These are phyloP conservation scores for Phytophthora sp. DNA, from an alignment of 352 stramenopile genomes.

Conservation along the genomic window DNA sequence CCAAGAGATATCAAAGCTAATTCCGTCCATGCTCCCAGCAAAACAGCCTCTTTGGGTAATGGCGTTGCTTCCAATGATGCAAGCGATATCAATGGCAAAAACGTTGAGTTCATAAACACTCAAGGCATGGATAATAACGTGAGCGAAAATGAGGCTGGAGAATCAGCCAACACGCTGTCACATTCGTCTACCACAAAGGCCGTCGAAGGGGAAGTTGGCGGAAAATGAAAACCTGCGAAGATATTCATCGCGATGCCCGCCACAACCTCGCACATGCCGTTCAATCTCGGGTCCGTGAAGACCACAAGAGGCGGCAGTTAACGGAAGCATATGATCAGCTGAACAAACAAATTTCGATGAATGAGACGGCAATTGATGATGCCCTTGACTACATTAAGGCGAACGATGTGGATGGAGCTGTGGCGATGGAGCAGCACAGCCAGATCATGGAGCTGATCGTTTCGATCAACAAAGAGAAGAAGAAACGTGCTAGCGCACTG, in stretches of 20 bases:
- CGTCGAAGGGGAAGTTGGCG: background rate
- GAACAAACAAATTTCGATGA: slow-evolving; percentile 28
- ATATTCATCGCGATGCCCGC: slow-evolving; percentile 18
- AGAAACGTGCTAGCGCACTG: slow-evolving; percentile 22
- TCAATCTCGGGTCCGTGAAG: slow-evolving; percentile 17
- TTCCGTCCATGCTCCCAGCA: too few relatives aligned
- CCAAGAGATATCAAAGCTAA: too few relatives aligned
- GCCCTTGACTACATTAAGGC: slow-evolving; percentile 29
- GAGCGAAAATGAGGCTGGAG: slow-evolving; percentile 1
- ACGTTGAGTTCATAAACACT: background rate
- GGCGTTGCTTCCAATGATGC: background rate
- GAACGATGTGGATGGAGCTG: slow-evolving; percentile 25
- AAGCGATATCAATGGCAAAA: background rate
- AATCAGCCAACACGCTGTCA: too few relatives aligned
- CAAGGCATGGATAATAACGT: background rate
- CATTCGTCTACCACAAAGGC: too few relatives aligned
- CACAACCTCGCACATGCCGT: slow-evolving; percentile 3
- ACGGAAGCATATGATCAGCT: slow-evolving; percentile 29
- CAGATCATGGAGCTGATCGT: slow-evolving; percentile 35
- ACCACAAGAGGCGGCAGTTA: slow-evolving; percentile 19
- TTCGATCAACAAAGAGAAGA: slow-evolving; percentile 31
- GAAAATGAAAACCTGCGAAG: background rate
- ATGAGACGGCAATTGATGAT: slow-evolving; percentile 32
- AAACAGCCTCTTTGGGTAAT: background rate
- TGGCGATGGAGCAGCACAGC: slow-evolving; percentile 23